A percentile compares a stretch with the other conserved stretches of the same genome.
phyloP scores from a whole-genome alignment of 192 early-diverging fungal genomes.

The Umbelopsis sp. region DNA sequence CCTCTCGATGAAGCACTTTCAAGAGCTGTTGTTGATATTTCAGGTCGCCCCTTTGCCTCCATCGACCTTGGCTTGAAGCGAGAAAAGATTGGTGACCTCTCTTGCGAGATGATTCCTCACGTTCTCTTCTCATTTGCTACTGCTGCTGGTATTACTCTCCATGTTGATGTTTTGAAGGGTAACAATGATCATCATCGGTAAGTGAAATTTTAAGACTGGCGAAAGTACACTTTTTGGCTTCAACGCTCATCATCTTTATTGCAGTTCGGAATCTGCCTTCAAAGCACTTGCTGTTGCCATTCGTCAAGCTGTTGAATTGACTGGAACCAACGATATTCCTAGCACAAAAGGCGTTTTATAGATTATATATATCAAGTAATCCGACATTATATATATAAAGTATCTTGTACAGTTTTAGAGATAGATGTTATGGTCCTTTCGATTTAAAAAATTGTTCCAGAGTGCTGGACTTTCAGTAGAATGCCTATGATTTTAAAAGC shows the following conservation, averaged over 20 bases:
- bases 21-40: slow-evolving; percentile 96
- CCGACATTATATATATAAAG: no score
- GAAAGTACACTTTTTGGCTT: not conserved
- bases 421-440: no score
- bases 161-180: slow-evolving; percentile 95
- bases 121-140: slow-evolving; percentile 92
- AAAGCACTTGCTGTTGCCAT: slow-evolving; percentile 97
- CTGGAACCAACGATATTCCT: slow-evolving; percentile 88
- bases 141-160: slow-evolving; percentile 91
- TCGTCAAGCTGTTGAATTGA: slow-evolving; percentile 80
- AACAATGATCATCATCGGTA: slow-evolving; percentile 97
- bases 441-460: no score
- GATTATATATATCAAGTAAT: not conserved
- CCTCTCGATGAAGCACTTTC: slow-evolving; percentile 97
- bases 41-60: slow-evolving; percentile 84
- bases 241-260: slow-evolving; percentile 17
- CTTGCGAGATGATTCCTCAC: slow-evolving; percentile 99
- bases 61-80: slow-evolving; percentile 89
- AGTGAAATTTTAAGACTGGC: slow-evolving; percentile 21
- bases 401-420: no score
- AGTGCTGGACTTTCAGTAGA: no score
- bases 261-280: slow-evolving; percentile 92
- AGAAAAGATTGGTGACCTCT: slow-evolving; percentile 88
- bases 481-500: no score
- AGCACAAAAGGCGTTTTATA: slow-evolving; percentile 93